These are phyloP conservation scores for Stevia rebaudiana DNA, from an alignment of 140 eudicot species.

Conservation along the genomic window DNA sequence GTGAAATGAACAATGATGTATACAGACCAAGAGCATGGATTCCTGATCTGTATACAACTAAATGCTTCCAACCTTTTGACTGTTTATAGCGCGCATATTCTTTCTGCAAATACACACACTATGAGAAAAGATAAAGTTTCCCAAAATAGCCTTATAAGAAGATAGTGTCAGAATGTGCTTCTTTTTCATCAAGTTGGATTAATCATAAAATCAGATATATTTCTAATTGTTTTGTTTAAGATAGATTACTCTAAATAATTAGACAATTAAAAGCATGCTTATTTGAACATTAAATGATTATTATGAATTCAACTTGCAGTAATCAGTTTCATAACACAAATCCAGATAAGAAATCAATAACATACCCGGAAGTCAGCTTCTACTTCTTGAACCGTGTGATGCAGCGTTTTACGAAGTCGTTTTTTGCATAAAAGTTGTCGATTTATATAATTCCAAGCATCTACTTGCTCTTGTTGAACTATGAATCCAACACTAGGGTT, in stretches of 20 bases:
- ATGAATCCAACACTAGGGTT: conserved; percentile 32
- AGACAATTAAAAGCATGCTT: neutral
- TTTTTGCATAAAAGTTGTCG: conserved; percentile 34
- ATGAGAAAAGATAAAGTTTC: conserved; percentile 2
- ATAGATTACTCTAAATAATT: neutral
- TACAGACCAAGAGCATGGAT: conserved; percentile 88
- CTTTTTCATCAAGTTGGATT: neutral
- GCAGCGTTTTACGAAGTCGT: conserved; percentile 39
- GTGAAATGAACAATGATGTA: conserved; percentile 67
- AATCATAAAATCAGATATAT: neutral
- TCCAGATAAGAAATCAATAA: neutral
- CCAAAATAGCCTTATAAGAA: neutral
- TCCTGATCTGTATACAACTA: conserved; percentile 78
- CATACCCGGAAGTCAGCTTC: conserved; percentile 67
- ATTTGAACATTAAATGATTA: neutral
- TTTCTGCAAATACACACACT: conserved; percentile 41
- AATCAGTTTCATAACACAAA: neutral
- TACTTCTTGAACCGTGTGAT: conserved; percentile 31
- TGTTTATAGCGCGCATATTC: conserved; percentile 69
- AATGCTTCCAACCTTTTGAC: conserved; percentile 57
- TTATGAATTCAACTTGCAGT: neutral
- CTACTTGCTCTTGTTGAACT: conserved; percentile 73
- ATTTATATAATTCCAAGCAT: conserved; percentile 76
- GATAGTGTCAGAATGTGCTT: neutral
- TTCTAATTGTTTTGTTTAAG: neutral